Percentiles rank a stretch among this genome's conserved stretches.
phyloP scores from a whole-genome alignment of 345 rosid species.

The Boechera stricta region DNA sequence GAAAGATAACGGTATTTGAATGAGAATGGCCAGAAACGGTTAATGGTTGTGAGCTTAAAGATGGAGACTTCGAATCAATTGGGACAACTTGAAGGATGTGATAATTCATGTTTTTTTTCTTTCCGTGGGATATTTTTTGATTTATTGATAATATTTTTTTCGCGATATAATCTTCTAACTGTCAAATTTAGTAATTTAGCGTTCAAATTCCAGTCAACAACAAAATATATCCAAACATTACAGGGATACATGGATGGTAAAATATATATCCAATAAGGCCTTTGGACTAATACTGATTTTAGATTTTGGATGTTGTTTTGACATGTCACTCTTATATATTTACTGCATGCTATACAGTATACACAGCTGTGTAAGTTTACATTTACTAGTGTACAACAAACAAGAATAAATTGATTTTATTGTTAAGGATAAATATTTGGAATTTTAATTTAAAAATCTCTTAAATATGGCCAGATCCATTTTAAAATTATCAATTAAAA shows the following conservation, averaged over 20 bases:
- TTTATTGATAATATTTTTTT: not conserved
- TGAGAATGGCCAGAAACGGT: not conserved
- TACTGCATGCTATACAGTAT: not conserved
- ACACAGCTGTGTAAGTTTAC: not conserved
- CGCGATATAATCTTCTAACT: not conserved
- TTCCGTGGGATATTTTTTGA: not conserved
- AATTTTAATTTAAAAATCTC: too few species aligned
- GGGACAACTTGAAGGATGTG: conserved; percentile 33
- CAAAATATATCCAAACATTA: not conserved
- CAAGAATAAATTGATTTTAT: not conserved
- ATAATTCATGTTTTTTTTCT: not conserved
- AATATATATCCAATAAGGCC: not conserved
- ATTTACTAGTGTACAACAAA: not conserved
- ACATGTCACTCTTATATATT: not conserved
- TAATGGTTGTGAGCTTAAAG: conserved; percentile 20
- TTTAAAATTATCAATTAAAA: too few species aligned
- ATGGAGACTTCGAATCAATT: conserved; percentile 19
- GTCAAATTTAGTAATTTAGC: conserved; percentile 5
- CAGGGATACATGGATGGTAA: not conserved
- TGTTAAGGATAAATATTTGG: not conserved
- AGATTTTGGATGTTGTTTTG: not conserved
- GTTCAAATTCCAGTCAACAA: not conserved
- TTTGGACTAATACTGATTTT: not conserved
- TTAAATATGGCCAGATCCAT: too few species aligned
- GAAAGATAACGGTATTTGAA: conserved; percentile 24